These are phyloP conservation scores for Spathaspora sp. DNA, from an alignment of 805 yeast genomes.

Conservation along the genomic window DNA sequence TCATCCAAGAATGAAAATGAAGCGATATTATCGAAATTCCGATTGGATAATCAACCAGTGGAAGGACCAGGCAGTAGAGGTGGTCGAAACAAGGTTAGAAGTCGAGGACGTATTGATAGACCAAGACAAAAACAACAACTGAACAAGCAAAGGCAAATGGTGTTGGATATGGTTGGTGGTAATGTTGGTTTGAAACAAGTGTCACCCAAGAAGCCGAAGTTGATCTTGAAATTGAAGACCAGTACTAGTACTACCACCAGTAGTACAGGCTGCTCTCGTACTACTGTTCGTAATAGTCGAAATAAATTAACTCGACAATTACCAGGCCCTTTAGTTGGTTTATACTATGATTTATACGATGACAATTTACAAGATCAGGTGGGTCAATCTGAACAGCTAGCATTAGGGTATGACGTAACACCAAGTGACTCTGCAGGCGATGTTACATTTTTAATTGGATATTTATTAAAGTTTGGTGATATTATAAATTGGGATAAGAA, in stretches of 20 bases:
- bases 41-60: slow-evolving; percentile 31
- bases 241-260: not conserved
- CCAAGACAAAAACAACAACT: not conserved
- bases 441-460: slow-evolving; percentile 29
- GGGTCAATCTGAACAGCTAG: slow-evolving; percentile 20
- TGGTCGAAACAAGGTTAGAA: slow-evolving; percentile 21
- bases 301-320: slow-evolving; percentile 28
- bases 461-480: slow-evolving; percentile 26
- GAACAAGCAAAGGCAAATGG: not conserved
- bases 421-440: slow-evolving; percentile 28
- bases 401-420: slow-evolving; percentile 30
- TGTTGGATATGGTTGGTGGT: not conserved
- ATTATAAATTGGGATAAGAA: slow-evolving; percentile 16
- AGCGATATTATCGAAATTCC: slow-evolving; percentile 27
- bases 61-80: slow-evolving; percentile 41
- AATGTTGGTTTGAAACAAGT: not conserved
- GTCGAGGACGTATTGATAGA: slow-evolving; percentile 7
- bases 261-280: slow-evolving; percentile 11
- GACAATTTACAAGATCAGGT: slow-evolving; percentile 24
- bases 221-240: slow-evolving; percentile 4
- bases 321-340: slow-evolving; percentile 38
- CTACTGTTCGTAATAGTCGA: slow-evolving; percentile 28
- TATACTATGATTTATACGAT: slow-evolving; percentile 35
- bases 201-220: slow-evolving; percentile 3
- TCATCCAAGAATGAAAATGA: slow-evolving; percentile 23